phyloP scores from a whole-genome alignment of 192 early-diverging fungal genomes.

The Podochytrium sp. region DNA sequence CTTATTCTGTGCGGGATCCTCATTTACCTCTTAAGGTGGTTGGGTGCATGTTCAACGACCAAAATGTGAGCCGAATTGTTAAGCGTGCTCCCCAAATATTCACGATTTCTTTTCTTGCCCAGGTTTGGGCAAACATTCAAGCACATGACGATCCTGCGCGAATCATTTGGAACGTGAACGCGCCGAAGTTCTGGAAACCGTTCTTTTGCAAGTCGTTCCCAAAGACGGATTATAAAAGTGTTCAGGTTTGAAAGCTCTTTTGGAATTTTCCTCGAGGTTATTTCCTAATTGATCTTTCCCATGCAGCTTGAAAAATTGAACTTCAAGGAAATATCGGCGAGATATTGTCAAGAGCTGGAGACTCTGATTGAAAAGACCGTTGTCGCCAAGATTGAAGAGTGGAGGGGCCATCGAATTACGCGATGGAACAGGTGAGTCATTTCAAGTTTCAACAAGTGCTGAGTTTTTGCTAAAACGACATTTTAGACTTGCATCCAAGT shows the following conservation, averaged over 20 bases:
- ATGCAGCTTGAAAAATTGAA: slow-evolving; percentile 40
- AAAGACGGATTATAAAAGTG: slow-evolving; percentile 14
- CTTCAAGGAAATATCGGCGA: slow-evolving; percentile 34
- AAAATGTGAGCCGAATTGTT: slow-evolving; percentile 47
- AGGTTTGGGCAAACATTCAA: slow-evolving; percentile 64
- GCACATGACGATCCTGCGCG: slow-evolving; percentile 36
- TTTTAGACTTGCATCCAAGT: slow-evolving; percentile 43
- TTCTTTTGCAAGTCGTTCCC: slow-evolving; percentile 17
- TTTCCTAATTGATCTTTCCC: not conserved
- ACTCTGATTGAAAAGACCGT: slow-evolving; percentile 43
- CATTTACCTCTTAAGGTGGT: slow-evolving; percentile 50
- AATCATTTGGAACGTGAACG: slow-evolving; percentile 44
- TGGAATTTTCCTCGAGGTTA: slow-evolving; percentile 13
- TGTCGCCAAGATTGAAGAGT: slow-evolving; percentile 49
- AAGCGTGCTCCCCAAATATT: not conserved
- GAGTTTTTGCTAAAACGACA: not conserved
- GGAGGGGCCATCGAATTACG: slow-evolving; percentile 49
- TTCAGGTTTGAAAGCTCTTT: slow-evolving; percentile 28
- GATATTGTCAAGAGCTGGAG: slow-evolving; percentile 48
- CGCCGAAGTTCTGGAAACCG: not conserved
- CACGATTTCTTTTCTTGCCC: not conserved
- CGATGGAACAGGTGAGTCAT: slow-evolving; percentile 57
- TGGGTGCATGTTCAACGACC: slow-evolving; percentile 48
- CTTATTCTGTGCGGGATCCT: slow-evolving; percentile 37
- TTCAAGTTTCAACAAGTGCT: not conserved